Base-by-base conservation (phyloP, 228 moss, liverwort and hornwort species). In the Sphagnum magellanicum region DNA sequence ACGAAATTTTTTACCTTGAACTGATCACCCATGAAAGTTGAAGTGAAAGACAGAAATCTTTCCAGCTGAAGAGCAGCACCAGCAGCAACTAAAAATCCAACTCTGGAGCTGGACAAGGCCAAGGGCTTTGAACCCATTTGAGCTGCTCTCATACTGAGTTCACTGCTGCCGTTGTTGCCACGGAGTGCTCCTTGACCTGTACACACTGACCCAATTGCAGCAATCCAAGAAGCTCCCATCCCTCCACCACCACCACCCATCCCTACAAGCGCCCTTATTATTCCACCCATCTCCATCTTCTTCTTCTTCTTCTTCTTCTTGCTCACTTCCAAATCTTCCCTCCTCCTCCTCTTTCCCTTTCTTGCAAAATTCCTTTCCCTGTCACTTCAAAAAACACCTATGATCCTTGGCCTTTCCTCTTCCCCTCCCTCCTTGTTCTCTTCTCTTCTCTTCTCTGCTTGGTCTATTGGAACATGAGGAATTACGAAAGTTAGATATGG, bases 21-120 rank as follows among this genome's bases (percentile, higher is more conserved):
- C 66, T 73, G 77, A 67, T 85, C 71, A 32, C 32, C 32, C 16
- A 74, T 60, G 68, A 85, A 70, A 71, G 64, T 73, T 71, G 78
- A 79, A 58, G 67, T 66, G 5, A 59, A 65, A 47, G 79, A 79
- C 47, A 88, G 72, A 75, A 87, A 87, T 6, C 77, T 76, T 57
- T 83, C 71, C 74, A 95, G 79, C 68, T 87, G 85, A 75, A 77
- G 75, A 78, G 84, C 88, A 78, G 84, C 88, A 65, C 90, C 81
- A 48, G 78, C 70, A 50, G 85, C 73, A 32, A 32, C 32, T 17
- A 88, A 70, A 48, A 92, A 75, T 11, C 84, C 89, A 11, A 83
- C 70, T 32, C 74, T 78, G 63, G 65, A 84, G 8, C 74, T 81
- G n/a, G 84, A 87, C 5, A 85, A 61, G 64, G 73, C 73, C 66